A percentile compares a stretch with the other conserved stretches of the same genome.
Evolutionary conservation across 257 asterid species (phyloP).

Genomic region (Rauvolfia tetraphylla): DNA sequence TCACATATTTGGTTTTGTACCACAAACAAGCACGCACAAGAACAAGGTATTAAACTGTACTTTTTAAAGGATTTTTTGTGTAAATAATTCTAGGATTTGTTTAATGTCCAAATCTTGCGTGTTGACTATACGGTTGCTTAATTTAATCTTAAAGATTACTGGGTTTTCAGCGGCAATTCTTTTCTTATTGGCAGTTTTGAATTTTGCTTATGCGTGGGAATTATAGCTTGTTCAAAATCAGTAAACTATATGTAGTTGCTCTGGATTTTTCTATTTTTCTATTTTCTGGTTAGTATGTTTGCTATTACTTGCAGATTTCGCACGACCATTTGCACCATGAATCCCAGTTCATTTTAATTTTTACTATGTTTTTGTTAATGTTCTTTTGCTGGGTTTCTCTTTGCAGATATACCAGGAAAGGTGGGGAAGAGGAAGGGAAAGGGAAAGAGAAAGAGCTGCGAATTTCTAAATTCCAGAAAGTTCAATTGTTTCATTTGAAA

Average conservation of each 20-base stretch:
- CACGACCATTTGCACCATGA: neutral
- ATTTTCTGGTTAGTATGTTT: too few species aligned
- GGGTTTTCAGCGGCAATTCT: neutral
- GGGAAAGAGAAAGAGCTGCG: neutral
- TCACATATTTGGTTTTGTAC: neutral
- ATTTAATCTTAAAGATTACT: neutral
- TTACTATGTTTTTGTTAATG: neutral
- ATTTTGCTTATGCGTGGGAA: too few species aligned
- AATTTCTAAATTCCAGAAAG: neutral
- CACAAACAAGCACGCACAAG: too few species aligned
- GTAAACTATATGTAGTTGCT: neutral
- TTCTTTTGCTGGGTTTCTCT: neutral
- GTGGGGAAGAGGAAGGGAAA: neutral
- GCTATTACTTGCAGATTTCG: neutral
- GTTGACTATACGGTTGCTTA: neutral
- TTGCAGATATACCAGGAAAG: conserved; percentile 2
- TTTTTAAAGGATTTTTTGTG: too few species aligned
- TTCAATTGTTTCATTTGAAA: neutral
- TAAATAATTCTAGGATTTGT: too few species aligned
- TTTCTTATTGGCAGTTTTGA: neutral
- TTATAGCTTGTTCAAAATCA: neutral
- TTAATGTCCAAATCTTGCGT: neutral
- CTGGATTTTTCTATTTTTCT: neutral
- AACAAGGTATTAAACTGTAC: too few species aligned
- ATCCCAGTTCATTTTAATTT: neutral